Evolutionary conservation across 2,329 filamentous ascomycete species (phyloP).

Genomic region (Emericellopsis cladophorae): DNA sequence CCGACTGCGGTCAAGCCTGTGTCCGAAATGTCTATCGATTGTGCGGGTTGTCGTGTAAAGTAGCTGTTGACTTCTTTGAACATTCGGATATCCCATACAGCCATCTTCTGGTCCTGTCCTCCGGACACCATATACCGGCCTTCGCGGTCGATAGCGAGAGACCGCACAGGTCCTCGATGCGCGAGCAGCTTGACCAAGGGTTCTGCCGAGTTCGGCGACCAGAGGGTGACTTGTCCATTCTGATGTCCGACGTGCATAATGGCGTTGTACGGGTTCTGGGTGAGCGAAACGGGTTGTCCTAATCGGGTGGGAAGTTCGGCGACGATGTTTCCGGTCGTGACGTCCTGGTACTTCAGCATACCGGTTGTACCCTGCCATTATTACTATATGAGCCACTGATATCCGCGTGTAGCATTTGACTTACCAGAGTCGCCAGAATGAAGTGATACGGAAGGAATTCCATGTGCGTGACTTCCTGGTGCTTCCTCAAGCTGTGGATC

Average conservation of each 20-base stretch:
- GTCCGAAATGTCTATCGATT: constrained; percentile 80
- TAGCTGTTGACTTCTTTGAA: constrained; percentile 89
- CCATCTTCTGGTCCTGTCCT: constrained; percentile 81
- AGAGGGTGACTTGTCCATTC: constrained; percentile 87
- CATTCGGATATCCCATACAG: constrained; percentile 92
- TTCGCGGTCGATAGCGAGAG: constrained; percentile 74
- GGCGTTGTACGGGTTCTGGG: constrained; percentile 86
- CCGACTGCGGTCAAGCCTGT: constrained; percentile 77
- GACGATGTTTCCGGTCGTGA: constrained; percentile 82
- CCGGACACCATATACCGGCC: constrained; percentile 93
- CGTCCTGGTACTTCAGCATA: constrained; percentile 87
- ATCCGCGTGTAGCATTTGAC: constrained; percentile 10
- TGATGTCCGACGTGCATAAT: constrained; percentile 88
- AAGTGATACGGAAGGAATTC: constrained; percentile 97
- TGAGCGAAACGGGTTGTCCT: constrained; percentile 70
- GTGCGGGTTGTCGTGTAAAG: constrained; percentile 69
- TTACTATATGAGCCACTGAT: constrained; percentile 8
- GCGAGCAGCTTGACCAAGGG: constrained; percentile 85
- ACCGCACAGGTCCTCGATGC: constrained; percentile 78
- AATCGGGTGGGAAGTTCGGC: constrained; percentile 75
- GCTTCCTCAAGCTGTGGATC: constrained; percentile 80
- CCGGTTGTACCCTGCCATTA: constrained; percentile 57
- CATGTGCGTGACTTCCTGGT: constrained; percentile 83
- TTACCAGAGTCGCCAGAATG: constrained; percentile 71
- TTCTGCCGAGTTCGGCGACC: constrained; percentile 83